These are phyloP conservation scores for Pichia cactophila DNA, from an alignment of 1,139 yeast genomes.

Conservation along the genomic window DNA sequence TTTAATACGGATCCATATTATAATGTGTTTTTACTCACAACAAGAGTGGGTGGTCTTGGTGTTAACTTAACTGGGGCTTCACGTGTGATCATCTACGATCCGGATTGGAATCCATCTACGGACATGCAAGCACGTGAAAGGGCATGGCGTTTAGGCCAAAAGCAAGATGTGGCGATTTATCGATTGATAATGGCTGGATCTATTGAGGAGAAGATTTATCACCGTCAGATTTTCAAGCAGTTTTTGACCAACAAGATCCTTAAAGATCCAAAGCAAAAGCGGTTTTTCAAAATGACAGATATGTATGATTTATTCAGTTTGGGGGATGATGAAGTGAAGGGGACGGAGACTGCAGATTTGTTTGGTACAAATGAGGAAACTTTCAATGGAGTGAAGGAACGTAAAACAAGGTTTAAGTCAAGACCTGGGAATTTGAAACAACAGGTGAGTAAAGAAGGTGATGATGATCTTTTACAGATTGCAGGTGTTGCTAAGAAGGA, in stretches of 20 bases:
- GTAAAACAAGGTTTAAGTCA: slow-evolving; percentile 23
- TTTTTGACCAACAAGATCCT: slow-evolving; percentile 86
- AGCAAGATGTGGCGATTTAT: slow-evolving; percentile 86
- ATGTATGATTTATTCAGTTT: slow-evolving; percentile 81
- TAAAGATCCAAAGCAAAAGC: slow-evolving; percentile 89
- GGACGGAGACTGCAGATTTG: slow-evolving; percentile 59
- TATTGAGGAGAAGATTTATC: slow-evolving; percentile 93
- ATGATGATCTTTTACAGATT: slow-evolving; percentile 41
- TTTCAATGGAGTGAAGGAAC: slow-evolving; percentile 30
- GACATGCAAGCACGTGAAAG: slow-evolving; percentile 95
- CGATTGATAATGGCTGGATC: slow-evolving; percentile 91
- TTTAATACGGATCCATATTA: slow-evolving; percentile 59
- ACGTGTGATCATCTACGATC: slow-evolving; percentile 88
- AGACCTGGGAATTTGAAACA: not conserved
- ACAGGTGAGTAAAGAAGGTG: slow-evolving; percentile 23
- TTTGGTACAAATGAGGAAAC: slow-evolving; percentile 47
- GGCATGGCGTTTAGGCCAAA: slow-evolving; percentile 97
- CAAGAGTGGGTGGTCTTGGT: slow-evolving; percentile 94
- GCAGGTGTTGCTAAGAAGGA: slow-evolving; percentile 49
- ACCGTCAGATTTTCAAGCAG: slow-evolving; percentile 93
- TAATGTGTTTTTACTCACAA: slow-evolving; percentile 71
- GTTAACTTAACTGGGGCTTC: slow-evolving; percentile 93
- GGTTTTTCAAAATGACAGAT: slow-evolving; percentile 90
- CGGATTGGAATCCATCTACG: slow-evolving; percentile 98
- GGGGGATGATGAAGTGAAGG: slow-evolving; percentile 65